Conservation (phyloP, 805 yeast genomes). For the Candida succiphila region DNA sequence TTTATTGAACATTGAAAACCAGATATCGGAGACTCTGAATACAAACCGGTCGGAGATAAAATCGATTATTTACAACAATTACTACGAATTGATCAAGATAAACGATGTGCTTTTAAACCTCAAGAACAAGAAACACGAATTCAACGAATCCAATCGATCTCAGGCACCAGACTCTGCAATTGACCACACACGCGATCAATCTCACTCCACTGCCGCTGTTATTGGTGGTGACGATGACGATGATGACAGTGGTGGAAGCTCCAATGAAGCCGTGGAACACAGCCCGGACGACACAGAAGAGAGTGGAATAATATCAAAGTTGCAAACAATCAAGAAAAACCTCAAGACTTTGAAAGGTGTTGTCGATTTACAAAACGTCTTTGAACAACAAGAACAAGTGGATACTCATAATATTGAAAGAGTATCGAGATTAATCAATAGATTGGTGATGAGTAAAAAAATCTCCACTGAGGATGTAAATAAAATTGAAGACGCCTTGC, state of each 20-base stretch:
- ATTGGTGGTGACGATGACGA: slow-evolving; percentile 1
- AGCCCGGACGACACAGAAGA: slow-evolving; percentile 5
- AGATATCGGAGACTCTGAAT: slow-evolving; percentile 34
- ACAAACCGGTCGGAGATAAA: slow-evolving; percentile 53
- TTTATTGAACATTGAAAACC: slow-evolving; percentile 26
- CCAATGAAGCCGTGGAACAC: slow-evolving; percentile 2
- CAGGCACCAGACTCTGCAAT: not conserved
- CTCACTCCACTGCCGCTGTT: not conserved
- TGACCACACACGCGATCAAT: not conserved
- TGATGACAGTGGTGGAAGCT: slow-evolving; percentile 2
- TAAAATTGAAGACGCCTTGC: slow-evolving; percentile 11
- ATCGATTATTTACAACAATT: slow-evolving; percentile 65
- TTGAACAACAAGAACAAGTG: not conserved
- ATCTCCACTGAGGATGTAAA: slow-evolving; percentile 6
- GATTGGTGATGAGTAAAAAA: slow-evolving; percentile 7
- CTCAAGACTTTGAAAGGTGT: slow-evolving; percentile 9
- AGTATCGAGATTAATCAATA: slow-evolving; percentile 10
- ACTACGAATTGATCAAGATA: slow-evolving; percentile 61
- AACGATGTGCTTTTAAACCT: slow-evolving; percentile 41
- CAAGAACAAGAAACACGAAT: slow-evolving; percentile 11
- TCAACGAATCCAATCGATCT: too few species aligned
- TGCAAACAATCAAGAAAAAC: slow-evolving; percentile 14
- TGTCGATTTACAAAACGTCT: slow-evolving; percentile 6
- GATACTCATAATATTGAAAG: slow-evolving; percentile 2
- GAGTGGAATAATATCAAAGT: slow-evolving; percentile 10